A percentile compares a stretch with the other conserved stretches of the same genome.
Conservation (phyloP, 2,329 filamentous ascomycete species). For the Diaporthe citriasiana region DNA sequence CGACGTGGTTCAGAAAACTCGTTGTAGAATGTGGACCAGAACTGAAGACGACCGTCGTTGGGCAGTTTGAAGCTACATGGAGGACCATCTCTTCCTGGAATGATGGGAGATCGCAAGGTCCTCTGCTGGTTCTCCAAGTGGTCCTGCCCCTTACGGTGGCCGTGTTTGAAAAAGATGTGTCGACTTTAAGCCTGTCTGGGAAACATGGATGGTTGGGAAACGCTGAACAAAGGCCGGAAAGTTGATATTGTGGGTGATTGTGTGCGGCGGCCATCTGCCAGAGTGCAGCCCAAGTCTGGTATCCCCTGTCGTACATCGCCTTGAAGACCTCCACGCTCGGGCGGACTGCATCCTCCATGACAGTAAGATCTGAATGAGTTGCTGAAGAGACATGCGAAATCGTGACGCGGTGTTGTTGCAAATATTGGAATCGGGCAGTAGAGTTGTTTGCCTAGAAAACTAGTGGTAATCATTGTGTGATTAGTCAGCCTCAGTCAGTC, state of each 20-base stretch:
- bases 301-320: constrained; percentile 48
- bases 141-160: constrained; percentile 44
- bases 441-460: neutral
- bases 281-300: constrained; percentile 47
- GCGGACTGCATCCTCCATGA: constrained; percentile 45
- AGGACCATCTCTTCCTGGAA: constrained; percentile 46
- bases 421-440: constrained; percentile 5
- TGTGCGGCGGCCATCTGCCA: constrained; percentile 44
- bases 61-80: constrained; percentile 42
- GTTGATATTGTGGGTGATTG: constrained; percentile 21
- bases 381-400: constrained; percentile 2
- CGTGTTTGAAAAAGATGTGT: constrained; percentile 46
- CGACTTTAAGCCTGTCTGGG: constrained; percentile 43
- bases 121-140: constrained; percentile 44
- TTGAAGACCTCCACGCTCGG: constrained; percentile 46
- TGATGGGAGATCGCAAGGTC: constrained; percentile 44
- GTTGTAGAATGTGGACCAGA: constrained; percentile 35
- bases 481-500: no score
- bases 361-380: neutral
- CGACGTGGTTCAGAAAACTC: constrained; percentile 38
- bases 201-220: constrained; percentile 46
- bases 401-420: neutral
- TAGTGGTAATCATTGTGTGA: no score
- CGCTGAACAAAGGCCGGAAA: constrained; percentile 39
- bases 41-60: constrained; percentile 41